These are phyloP conservation scores for Rubroshorea leprosula DNA, from an alignment of 345 rosid species.

Conservation along the genomic window DNA sequence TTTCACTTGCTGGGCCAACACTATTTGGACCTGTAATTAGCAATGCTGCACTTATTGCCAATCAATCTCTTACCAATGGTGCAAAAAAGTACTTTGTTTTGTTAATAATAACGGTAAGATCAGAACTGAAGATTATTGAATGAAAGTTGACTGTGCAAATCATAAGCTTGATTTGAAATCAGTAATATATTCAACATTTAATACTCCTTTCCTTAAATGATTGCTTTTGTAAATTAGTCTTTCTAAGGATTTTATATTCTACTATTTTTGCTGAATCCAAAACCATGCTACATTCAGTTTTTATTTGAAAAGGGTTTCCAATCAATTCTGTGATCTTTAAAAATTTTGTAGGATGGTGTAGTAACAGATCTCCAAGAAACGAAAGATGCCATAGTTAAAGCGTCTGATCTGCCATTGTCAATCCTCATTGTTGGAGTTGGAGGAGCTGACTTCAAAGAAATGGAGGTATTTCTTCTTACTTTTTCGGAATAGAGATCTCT, in stretches of 20 bases:
- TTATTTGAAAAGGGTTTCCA: conserved; percentile 4
- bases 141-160: neutral
- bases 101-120: conserved; percentile 82
- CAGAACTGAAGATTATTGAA: neutral
- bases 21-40: conserved; percentile 85
- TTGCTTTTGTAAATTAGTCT: no score
- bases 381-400: conserved; percentile 82
- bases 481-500: neutral
- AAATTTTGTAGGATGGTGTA: conserved; percentile 69
- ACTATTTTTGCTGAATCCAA: no score
- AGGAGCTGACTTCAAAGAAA: conserved; percentile 98
- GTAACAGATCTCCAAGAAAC: conserved; percentile 97
- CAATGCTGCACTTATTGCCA: conserved; percentile 62
- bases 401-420: conserved; percentile 86
- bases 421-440: conserved; percentile 95
- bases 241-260: neutral
- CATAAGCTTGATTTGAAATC: no score
- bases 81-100: conserved; percentile 62
- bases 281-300: no score
- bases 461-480: conserved; percentile 57
- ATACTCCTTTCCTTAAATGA: no score
- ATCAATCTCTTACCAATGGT: conserved; percentile 61
- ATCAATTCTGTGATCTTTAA: conserved; percentile 3
- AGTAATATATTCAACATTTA: no score
- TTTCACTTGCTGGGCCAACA: conserved; percentile 94